Percentiles rank a stretch among this genome's conserved stretches.
Evolutionary conservation across 257 asterid species (phyloP).

Genomic region (Nicotiana noctiflora): DNA sequence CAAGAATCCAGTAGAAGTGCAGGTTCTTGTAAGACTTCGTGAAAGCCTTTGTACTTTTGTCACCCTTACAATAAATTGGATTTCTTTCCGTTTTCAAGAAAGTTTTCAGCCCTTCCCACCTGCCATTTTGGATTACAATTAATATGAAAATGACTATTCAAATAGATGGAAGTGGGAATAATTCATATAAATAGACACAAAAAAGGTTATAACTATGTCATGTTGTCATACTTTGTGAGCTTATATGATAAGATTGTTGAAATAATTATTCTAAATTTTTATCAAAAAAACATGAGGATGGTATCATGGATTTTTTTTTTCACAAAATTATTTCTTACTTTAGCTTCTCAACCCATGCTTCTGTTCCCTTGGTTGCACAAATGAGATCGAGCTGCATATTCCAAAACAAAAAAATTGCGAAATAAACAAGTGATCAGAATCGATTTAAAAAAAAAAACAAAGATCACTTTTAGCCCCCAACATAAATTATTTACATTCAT

Average conservation of each 20-base stretch:
- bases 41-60: constrained; percentile 50
- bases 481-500: too few relatives aligned
- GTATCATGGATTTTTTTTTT: neutral
- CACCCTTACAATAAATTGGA: constrained; percentile 53
- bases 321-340: constrained; percentile 39
- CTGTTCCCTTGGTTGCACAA: constrained; percentile 87
- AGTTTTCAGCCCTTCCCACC: constrained; percentile 76
- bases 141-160: neutral
- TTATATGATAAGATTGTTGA: too few relatives aligned
- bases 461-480: too few relatives aligned
- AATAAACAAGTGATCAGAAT: too few relatives aligned
- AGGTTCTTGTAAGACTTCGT: constrained; percentile 61
- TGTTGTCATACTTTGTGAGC: too few relatives aligned
- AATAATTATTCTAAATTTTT: too few relatives aligned
- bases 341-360: constrained; percentile 85
- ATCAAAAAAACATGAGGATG: neutral
- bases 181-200: too few relatives aligned
- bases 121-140: constrained; percentile 12
- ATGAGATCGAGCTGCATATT: constrained; percentile 71
- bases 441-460: too few relatives aligned
- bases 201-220: too few relatives aligned
- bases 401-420: neutral
- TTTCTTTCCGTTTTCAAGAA: constrained; percentile 54
- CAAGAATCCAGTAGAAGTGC: constrained; percentile 87
- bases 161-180: neutral